A percentile compares a stretch with the other conserved stretches of the same genome.
These are phyloP conservation scores for Globisporangium solare DNA, from an alignment of 352 stramenopile species.

Conservation along the genomic window DNA sequence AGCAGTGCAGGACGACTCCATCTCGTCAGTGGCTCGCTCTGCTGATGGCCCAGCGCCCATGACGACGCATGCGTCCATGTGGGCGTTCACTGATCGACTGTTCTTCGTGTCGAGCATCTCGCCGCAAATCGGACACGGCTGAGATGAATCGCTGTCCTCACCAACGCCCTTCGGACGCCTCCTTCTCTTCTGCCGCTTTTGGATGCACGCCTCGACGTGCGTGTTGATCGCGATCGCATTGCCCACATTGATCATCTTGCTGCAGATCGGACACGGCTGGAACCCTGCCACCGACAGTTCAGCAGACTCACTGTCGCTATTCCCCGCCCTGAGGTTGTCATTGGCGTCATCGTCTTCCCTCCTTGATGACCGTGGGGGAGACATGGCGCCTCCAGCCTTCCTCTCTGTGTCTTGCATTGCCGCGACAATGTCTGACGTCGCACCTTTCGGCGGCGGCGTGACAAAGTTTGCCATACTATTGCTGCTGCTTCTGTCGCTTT, in stretches of 20 bases:
- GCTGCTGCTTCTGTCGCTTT: slow-evolving; percentile 1
- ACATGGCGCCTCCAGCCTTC: too few species aligned
- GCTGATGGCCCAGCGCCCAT: background rate
- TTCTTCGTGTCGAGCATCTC: slow-evolving; percentile 40
- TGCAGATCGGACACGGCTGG: slow-evolving; percentile 56
- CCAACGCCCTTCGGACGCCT: background rate
- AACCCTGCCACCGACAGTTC: slow-evolving; percentile 10
- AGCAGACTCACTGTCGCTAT: too few species aligned
- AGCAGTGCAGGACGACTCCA: too few species aligned
- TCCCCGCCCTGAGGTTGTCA: too few species aligned
- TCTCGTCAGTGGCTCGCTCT: background rate
- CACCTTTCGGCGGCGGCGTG: slow-evolving; percentile 7
- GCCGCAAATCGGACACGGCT: slow-evolving; percentile 56
- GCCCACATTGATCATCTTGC: slow-evolving; percentile 38
- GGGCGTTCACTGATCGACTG: slow-evolving; percentile 47
- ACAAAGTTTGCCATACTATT: slow-evolving; percentile 12
- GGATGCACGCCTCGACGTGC: slow-evolving; percentile 56
- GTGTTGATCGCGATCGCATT: slow-evolving; percentile 57
- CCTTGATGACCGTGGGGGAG: too few species aligned
- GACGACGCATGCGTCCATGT: slow-evolving; percentile 52
- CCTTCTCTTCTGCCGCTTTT: background rate
- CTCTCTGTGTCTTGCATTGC: slow-evolving; percentile 13
- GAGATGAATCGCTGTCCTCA: background rate
- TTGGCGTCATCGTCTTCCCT: too few species aligned
- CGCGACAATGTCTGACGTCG: slow-evolving; percentile 13